Conservation (phyloP, 805 yeast genomes). For the Kregervanrija pseudodelftensis region DNA sequence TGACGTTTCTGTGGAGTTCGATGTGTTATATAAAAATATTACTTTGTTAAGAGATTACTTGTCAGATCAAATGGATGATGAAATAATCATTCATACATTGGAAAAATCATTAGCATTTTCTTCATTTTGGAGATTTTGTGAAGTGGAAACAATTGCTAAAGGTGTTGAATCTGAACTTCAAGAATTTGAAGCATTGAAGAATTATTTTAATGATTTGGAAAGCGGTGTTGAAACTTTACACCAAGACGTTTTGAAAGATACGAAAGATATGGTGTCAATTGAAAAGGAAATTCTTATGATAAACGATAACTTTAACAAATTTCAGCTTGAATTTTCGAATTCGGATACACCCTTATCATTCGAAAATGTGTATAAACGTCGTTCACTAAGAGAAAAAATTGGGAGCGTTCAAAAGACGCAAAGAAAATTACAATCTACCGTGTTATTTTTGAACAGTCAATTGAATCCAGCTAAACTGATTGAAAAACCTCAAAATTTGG, state of each 20-base stretch:
- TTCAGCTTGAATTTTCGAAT: not conserved
- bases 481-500: conserved; percentile 21
- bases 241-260: conserved; percentile 2
- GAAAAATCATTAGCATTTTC: conserved; percentile 18
- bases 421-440: conserved; percentile 16
- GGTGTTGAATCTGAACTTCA: conserved; percentile 6
- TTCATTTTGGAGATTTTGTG: conserved; percentile 25
- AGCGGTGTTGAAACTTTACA: not conserved
- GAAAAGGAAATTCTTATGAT: conserved; percentile 7
- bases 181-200: not conserved
- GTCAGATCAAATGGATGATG: conserved; percentile 15
- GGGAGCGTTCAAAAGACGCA: conserved; percentile 9
- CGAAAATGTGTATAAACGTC: conserved; percentile 13
- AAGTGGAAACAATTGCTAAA: conserved; percentile 16
- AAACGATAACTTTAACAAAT: not conserved
- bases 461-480: conserved; percentile 25
- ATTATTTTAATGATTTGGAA: not conserved
- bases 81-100: conserved; percentile 16
- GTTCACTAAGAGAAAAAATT: conserved; percentile 11
- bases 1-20: conserved; percentile 25
- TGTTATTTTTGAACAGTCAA: conserved; percentile 22
- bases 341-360: conserved; percentile 15
- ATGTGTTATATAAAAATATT: conserved; percentile 18
- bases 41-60: conserved; percentile 16
- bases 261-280: conserved; percentile 8